phyloP scores from a whole-genome alignment of 192 early-diverging fungal genomes.

The Coemansia sp. region DNA sequence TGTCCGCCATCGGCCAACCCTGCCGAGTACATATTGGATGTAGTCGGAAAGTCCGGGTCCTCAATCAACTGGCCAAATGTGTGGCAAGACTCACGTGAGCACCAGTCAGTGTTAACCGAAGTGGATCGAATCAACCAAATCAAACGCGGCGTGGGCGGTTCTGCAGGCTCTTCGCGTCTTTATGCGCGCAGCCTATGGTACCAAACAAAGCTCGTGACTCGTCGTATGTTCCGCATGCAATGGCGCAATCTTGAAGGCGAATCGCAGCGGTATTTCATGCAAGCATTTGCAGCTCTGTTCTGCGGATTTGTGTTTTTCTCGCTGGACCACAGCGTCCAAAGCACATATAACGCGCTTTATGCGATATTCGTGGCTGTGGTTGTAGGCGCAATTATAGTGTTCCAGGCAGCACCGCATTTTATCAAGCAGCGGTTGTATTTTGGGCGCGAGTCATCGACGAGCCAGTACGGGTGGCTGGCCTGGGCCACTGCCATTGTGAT shows the following conservation, averaged over 20 bases:
- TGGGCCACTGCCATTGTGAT: slow-evolving; percentile 62
- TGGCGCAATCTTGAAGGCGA: slow-evolving; percentile 72
- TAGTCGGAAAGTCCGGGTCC: slow-evolving; percentile 65
- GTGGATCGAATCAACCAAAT: slow-evolving; percentile 48
- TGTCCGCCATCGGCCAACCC: slow-evolving; percentile 71
- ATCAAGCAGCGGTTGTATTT: slow-evolving; percentile 61
- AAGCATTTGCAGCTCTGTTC: slow-evolving; percentile 59
- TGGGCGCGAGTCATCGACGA: slow-evolving; percentile 62
- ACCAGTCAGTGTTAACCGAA: slow-evolving; percentile 15
- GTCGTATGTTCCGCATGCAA: slow-evolving; percentile 65
- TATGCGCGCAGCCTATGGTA: slow-evolving; percentile 32
- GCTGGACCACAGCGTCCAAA: slow-evolving; percentile 52
- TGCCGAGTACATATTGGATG: slow-evolving; percentile 85
- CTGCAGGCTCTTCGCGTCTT: slow-evolving; percentile 17
- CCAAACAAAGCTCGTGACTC: slow-evolving; percentile 61
- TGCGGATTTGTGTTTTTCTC: slow-evolving; percentile 72
- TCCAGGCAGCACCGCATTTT: slow-evolving; percentile 64
- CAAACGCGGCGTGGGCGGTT: slow-evolving; percentile 13
- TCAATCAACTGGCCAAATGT: slow-evolving; percentile 55
- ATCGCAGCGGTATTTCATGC: slow-evolving; percentile 59
- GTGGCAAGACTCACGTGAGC: slow-evolving; percentile 55
- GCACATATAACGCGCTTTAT: slow-evolving; percentile 62
- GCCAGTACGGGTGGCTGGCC: slow-evolving; percentile 64
- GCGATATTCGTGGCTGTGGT: slow-evolving; percentile 52
- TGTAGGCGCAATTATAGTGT: slow-evolving; percentile 59